Evolutionary conservation across 2,329 filamentous ascomycete genomes (phyloP).

Genomic region (Penicillium sp.): DNA sequence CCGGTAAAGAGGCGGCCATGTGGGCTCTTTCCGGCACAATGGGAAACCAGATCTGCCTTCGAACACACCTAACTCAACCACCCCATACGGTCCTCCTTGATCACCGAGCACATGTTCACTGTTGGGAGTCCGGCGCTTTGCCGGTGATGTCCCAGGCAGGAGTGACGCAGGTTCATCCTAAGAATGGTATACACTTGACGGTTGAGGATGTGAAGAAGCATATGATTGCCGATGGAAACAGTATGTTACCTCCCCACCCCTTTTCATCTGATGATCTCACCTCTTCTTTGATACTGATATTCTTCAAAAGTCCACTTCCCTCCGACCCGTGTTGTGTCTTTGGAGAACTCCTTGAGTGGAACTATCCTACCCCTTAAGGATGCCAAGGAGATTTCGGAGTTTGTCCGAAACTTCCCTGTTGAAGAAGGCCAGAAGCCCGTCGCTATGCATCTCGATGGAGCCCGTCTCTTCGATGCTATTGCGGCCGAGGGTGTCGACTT

Average conservation of each 20-base stretch:
- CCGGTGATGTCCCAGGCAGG: conserved; percentile 30
- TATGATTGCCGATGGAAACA: conserved; percentile 25
- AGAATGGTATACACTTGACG: conserved; percentile 32
- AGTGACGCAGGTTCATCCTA: conserved; percentile 25
- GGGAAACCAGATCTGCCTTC: conserved; percentile 37
- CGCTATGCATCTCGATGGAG: conserved; percentile 30
- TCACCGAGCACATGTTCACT: conserved; percentile 32
- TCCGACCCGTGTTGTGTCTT: conserved; percentile 27
- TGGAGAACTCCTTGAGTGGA: conserved; percentile 28
- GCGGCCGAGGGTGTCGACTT: conserved; percentile 22
- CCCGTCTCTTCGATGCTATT: conserved; percentile 28
- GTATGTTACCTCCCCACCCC: conserved; percentile 12
- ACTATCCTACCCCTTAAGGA: conserved; percentile 26
- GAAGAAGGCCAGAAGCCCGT: conserved; percentile 22
- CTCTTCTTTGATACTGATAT: neutral
- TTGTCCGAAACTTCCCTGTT: conserved; percentile 23
- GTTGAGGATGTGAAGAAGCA: conserved; percentile 30
- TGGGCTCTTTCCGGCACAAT: conserved; percentile 36
- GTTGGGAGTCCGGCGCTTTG: conserved; percentile 27
- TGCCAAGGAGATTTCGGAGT: conserved; percentile 26
- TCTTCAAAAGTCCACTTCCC: conserved; percentile 22
- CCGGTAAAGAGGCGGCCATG: conserved; percentile 31
- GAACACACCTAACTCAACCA: conserved; percentile 29
- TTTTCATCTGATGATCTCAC: neutral
- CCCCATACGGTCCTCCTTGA: conserved; percentile 33